These are phyloP conservation scores for Actinomortierella wolfii DNA, from an alignment of 371 early-diverging fungal genomes.

Conservation along the genomic window DNA sequence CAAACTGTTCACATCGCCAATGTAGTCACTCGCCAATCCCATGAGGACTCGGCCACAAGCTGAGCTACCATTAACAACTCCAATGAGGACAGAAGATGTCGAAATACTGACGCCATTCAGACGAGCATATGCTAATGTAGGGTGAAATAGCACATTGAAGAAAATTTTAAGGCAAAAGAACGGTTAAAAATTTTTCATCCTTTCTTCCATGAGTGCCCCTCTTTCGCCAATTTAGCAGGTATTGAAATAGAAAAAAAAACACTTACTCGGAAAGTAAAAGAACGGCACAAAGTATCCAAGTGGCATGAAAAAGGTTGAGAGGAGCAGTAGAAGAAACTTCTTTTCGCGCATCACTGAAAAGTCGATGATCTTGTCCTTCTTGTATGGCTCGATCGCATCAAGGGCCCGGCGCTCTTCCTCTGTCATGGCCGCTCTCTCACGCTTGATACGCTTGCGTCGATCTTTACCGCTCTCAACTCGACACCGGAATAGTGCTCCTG, in stretches of 20 bases:
- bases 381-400: not conserved
- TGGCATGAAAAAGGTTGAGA: conserved; percentile 16
- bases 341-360: conserved; percentile 31
- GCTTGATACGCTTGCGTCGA: conserved; percentile 17
- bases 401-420: not conserved
- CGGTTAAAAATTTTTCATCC: no score
- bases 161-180: no score
- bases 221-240: no score
- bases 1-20: conserved; percentile 67
- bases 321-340: conserved; percentile 21
- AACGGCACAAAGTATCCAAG: conserved; percentile 43
- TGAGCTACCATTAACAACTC: conserved; percentile 43
- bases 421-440: conserved; percentile 6
- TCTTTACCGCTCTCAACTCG: conserved; percentile 27
- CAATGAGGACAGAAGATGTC: conserved; percentile 52
- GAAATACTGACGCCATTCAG: conserved; percentile 37
- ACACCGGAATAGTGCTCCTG: conserved; percentile 49
- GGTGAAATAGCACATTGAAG: not conserved
- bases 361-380: conserved; percentile 17
- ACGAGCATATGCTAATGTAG: conserved; percentile 21
- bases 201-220: no score
- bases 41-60: conserved; percentile 37
- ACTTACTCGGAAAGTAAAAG: conserved; percentile 34
- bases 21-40: conserved; percentile 47
- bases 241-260: not conserved